Evolutionary conservation across 495 filamentous ascomycete genomes (phyloP).

Genomic region (Penicillium daleae): DNA sequence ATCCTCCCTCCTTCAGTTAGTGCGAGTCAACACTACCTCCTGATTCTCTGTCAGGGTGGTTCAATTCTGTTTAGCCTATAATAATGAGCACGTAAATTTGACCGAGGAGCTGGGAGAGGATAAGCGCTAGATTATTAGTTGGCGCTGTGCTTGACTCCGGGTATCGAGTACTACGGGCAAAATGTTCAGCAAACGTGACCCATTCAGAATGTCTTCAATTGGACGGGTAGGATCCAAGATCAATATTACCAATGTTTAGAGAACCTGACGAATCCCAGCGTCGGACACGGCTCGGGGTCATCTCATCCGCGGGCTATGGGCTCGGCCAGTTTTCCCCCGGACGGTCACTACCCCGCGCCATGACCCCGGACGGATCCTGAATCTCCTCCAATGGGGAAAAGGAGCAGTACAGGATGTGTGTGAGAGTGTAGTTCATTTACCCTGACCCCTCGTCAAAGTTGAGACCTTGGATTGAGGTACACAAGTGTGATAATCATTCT

Average conservation of each 20-base stretch:
- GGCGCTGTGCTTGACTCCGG: constrained; percentile 16
- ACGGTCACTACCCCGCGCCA: constrained; percentile 22
- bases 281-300: constrained; percentile 20
- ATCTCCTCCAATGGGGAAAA: constrained; percentile 24
- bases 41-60: constrained; percentile 16
- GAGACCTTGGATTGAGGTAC: background rate
- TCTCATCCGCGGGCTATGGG: constrained; percentile 13
- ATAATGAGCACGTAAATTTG: constrained; percentile 16
- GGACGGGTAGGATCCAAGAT: constrained; percentile 16
- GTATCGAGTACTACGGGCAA: constrained; percentile 6
- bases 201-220: constrained; percentile 15
- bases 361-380: constrained; percentile 23
- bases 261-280: constrained; percentile 14
- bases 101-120: constrained; percentile 20
- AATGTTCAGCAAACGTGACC: constrained; percentile 16
- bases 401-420: constrained; percentile 10
- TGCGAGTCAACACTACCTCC: constrained; percentile 16
- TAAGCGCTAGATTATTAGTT: constrained; percentile 19
- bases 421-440: constrained; percentile 3
- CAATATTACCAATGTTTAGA: constrained; percentile 16
- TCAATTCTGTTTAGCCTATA: constrained; percentile 18
- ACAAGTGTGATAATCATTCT: background rate
- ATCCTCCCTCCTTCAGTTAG: constrained; percentile 5
- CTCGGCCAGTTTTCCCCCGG: constrained; percentile 24
- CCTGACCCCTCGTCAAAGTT: background rate